Evolutionary conservation across 164 flowering plant genomes (phyloP), one percentile per base, ranked within the genome.

Genomic region (Aristolochia fimbriata): DNA sequence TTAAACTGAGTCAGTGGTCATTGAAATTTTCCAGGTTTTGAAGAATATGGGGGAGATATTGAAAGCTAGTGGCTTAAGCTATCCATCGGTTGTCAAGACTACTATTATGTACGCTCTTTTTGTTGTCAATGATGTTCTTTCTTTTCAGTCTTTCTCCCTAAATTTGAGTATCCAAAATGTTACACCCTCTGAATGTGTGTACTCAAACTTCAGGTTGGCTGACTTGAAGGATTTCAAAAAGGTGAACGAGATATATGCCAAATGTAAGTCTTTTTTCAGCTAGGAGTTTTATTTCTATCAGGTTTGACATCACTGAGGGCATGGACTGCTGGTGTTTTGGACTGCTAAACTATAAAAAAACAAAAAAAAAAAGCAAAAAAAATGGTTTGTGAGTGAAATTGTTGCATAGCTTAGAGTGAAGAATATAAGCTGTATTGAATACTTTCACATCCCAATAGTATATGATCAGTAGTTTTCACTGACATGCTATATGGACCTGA

Each of bases 201-300:
- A 22, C 27, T 52, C 55, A 10, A 22, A 58, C 30, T 48, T 23
- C 83, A 94, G 99, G 97, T 78, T 94, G 78, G 96, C 97, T 57
- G 99, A 94, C 76, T 68, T 94, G 85, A 83, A 84, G 48, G 99
- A 93, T 78, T 93, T 93, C 83, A 85, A 91, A 81, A 85, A 72
- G 82, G 99, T 94, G 47, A 94, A 94, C 62, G 99, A 85, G 73
- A 78, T 94, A 15, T 94, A 94, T 77, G 97, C 84, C 17, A 91
- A 81, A 78, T 91, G 99, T 93, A 65, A 88, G 99, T 85, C n/a
- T n/a, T 45, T 24, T 23, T 25, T 19, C 24, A 46, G 43, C 45
- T 31, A 4, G 7, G 16, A 56, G 31, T 4, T 56, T 30, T 30
- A 19, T 49, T 17, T 49, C 19, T 4, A 13, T 17, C 22, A 4